Evolutionary conservation across 139 green algal genomes (phyloP).

Genomic region (Picochlorum sp.): DNA sequence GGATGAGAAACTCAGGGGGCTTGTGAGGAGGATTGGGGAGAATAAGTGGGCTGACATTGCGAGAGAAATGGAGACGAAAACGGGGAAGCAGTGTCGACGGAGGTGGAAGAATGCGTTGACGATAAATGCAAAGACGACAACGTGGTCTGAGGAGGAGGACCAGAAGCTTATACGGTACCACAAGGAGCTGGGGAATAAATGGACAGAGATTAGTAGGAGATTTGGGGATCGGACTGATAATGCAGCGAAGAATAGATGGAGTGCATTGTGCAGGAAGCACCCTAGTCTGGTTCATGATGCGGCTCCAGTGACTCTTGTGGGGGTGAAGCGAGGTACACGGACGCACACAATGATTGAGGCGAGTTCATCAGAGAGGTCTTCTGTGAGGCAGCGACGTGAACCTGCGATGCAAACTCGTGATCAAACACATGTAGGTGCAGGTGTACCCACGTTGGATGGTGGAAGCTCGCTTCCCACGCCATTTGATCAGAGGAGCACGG

Average conservation of each 20-base stretch:
- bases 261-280: slow-evolving; percentile 18
- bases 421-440: too few relatives aligned
- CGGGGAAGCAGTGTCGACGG: slow-evolving; percentile 46
- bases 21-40: slow-evolving; percentile 40
- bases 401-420: too few relatives aligned
- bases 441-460: too few relatives aligned
- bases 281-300: slow-evolving; percentile 1
- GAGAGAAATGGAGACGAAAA: slow-evolving; percentile 33
- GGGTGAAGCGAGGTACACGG: neutral
- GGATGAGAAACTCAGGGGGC: slow-evolving; percentile 32
- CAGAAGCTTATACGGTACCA: slow-evolving; percentile 15
- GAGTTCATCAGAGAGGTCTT: slow-evolving; percentile 37
- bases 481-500: too few relatives aligned
- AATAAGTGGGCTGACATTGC: slow-evolving; percentile 54
- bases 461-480: too few relatives aligned
- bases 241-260: slow-evolving; percentile 42
- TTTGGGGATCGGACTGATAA: slow-evolving; percentile 46
- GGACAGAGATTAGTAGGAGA: slow-evolving; percentile 38
- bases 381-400: too few relatives aligned
- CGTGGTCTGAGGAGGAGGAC: slow-evolving; percentile 17
- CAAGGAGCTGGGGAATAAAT: slow-evolving; percentile 30
- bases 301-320: slow-evolving; percentile 6
- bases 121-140: slow-evolving; percentile 25
- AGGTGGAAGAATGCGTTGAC: slow-evolving; percentile 63
- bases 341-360: neutral